Conservation (phyloP, 768 basidiomycete genomes). For the Tricholomella constricta region DNA sequence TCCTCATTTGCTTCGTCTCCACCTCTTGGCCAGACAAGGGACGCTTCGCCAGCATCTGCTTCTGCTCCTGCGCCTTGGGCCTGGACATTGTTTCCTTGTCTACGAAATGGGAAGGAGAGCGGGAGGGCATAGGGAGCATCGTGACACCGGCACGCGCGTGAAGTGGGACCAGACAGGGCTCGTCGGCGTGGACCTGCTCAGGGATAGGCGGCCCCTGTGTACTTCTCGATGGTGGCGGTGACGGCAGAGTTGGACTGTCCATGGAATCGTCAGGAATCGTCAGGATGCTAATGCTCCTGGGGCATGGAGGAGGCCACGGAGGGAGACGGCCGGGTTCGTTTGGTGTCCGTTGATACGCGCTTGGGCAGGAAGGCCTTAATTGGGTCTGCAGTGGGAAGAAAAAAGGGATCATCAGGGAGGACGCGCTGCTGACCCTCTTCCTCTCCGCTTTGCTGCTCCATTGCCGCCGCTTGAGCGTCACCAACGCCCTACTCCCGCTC, state of each 20-base stretch:
- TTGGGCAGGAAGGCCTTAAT: conserved; percentile 45
- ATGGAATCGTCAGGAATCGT: no score
- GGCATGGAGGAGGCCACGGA: conserved; percentile 5
- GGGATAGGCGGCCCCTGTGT: conserved; percentile 14
- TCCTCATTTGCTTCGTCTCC: no score
- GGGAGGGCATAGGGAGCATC: no score
- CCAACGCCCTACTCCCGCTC: conserved; percentile 9
- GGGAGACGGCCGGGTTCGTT: conserved; percentile 17
- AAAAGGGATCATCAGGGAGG: conserved; percentile 55
- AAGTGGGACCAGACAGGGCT: conserved; percentile 1
- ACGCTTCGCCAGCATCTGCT: no score
- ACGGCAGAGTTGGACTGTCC: not conserved
- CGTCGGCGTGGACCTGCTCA: not conserved
- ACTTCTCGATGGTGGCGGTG: conserved; percentile 17
- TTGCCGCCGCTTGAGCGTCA: no score
- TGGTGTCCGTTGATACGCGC: conserved; percentile 10
- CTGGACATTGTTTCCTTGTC: no score
- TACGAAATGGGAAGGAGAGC: no score
- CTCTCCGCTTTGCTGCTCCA: not conserved
- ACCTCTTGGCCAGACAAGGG: no score
- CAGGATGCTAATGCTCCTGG: not conserved
- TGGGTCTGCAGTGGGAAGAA: conserved; percentile 38
- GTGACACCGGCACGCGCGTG: not conserved
- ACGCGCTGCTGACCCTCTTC: conserved; percentile 6
- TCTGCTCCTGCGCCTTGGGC: no score